Evolutionary conservation across 805 yeast genomes (phyloP).

Genomic region (Kazachstania psychrophila): DNA sequence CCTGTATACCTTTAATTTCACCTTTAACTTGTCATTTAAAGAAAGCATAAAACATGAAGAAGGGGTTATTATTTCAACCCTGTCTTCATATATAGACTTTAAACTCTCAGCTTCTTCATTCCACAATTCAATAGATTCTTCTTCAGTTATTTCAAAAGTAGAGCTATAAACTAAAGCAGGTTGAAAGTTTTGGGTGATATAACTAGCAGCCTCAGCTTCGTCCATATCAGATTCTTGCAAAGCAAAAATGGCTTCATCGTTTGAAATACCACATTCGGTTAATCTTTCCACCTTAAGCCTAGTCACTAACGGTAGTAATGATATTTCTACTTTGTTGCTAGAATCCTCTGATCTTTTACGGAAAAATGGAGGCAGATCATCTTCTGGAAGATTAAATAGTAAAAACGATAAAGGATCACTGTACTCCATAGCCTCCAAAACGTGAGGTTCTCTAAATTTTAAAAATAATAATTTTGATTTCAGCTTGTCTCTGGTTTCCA

Average conservation of each 20-base stretch:
- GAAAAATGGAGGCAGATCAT: constrained; percentile 70
- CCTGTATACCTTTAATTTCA: constrained; percentile 34
- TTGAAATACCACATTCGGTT: constrained; percentile 59
- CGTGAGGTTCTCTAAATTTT: constrained; percentile 68
- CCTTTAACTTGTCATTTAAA: constrained; percentile 28
- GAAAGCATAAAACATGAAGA: constrained; percentile 26
- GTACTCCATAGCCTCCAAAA: constrained; percentile 61
- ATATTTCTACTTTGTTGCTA: constrained; percentile 44
- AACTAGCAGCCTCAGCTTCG: constrained; percentile 44
- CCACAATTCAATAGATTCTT: constrained; percentile 49
- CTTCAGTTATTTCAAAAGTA: constrained; percentile 9
- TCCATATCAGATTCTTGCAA: constrained; percentile 35
- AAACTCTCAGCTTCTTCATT: constrained; percentile 65
- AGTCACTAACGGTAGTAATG: constrained; percentile 31
- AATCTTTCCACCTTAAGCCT: constrained; percentile 52
- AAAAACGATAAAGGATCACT: constrained; percentile 41
- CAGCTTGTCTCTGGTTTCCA: constrained; percentile 12
- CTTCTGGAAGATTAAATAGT: constrained; percentile 85
- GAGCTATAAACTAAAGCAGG: constrained; percentile 8
- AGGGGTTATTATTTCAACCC: constrained; percentile 28
- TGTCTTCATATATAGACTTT: constrained; percentile 47
- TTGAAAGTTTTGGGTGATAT: constrained; percentile 35
- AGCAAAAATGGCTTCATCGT: constrained; percentile 48
- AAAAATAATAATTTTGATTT: constrained; percentile 32
- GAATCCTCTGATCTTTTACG: constrained; percentile 49